Percentiles rank a stretch among this genome's conserved stretches.
Conservation (phyloP, 768 basidiomycete genomes). For the Melanogaster broomeanus region DNA sequence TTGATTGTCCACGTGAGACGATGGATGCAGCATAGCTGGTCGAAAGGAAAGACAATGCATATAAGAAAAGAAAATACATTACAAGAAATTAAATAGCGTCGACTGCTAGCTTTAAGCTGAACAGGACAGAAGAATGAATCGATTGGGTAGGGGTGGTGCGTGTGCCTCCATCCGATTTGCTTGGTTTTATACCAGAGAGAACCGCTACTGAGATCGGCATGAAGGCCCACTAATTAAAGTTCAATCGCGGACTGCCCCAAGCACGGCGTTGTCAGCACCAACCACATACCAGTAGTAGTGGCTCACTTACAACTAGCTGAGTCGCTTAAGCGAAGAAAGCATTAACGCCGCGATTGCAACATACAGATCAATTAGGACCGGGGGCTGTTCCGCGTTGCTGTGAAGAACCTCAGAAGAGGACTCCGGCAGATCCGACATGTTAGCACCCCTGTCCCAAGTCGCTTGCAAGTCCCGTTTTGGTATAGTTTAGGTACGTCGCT, state of each 20-base stretch:
- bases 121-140: not conserved
- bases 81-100: not conserved
- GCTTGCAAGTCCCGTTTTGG: too few species aligned
- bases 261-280: not conserved
- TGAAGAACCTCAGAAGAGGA: too few species aligned
- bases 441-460: too few species aligned
- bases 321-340: too few species aligned
- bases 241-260: not conserved
- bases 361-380: too few species aligned
- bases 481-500: too few species aligned
- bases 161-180: not conserved
- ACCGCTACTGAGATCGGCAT: not conserved
- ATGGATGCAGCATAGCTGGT: slow-evolving; percentile 19
- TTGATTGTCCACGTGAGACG: slow-evolving; percentile 10
- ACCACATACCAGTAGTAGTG: too few species aligned
- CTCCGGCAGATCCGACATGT: too few species aligned
- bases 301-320: too few species aligned
- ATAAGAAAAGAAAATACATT: slow-evolving; percentile 14
- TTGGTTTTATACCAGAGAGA: slow-evolving; percentile 1
- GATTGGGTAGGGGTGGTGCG: not conserved
- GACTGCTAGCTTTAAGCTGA: not conserved
- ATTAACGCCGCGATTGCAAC: too few species aligned
- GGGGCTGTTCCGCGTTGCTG: too few species aligned
- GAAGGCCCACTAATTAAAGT: too few species aligned
- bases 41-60: slow-evolving; percentile 4